Percentiles rank a stretch among this genome's conserved stretches.
phyloP scores from a whole-genome alignment of 306 rosid genomes.

The barrel medic (Medicago truncatula) region DNA sequence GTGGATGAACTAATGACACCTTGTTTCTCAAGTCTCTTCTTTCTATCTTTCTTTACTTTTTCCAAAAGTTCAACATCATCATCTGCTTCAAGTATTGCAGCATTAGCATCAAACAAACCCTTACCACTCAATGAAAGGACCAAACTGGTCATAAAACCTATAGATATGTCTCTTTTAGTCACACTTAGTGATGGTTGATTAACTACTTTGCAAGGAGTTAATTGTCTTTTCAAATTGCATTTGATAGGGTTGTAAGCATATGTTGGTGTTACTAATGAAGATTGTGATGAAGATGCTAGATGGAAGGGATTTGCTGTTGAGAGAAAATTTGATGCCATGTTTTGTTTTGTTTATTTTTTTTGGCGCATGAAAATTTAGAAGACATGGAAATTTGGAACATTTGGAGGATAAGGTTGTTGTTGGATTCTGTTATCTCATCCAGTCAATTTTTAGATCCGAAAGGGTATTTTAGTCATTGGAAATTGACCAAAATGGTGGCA shows the following conservation, averaged over 20 bases:
- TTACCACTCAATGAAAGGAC: conserved; percentile 59
- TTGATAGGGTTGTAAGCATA: conserved; percentile 44
- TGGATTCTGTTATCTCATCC: conserved; percentile 71
- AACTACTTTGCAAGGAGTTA: conserved; percentile 56
- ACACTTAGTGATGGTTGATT: conserved; percentile 36
- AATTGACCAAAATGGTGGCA: background rate
- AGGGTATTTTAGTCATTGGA: conserved; percentile 41
- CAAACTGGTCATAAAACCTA: conserved; percentile 57
- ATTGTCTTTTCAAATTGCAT: conserved; percentile 44
- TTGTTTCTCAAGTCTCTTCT: conserved; percentile 88
- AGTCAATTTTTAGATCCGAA: conserved; percentile 47
- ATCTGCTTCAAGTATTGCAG: conserved; percentile 95
- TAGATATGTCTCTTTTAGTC: conserved; percentile 68
- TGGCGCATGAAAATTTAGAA: conserved; percentile 49
- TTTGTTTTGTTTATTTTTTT: conserved; percentile 15
- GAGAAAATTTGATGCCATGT: conserved; percentile 78
- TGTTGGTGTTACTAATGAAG: conserved; percentile 42
- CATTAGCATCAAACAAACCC: conserved; percentile 57
- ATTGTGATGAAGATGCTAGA: conserved; percentile 50
- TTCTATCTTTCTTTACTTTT: conserved; percentile 79
- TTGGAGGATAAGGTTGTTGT: conserved; percentile 75
- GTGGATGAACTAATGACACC: conserved; percentile 73
- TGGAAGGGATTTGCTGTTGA: conserved; percentile 61
- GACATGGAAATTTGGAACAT: conserved; percentile 50
- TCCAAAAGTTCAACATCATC: conserved; percentile 93